Conservation (phyloP, 176 grass and related monocot species). For the Avena atlantica region DNA sequence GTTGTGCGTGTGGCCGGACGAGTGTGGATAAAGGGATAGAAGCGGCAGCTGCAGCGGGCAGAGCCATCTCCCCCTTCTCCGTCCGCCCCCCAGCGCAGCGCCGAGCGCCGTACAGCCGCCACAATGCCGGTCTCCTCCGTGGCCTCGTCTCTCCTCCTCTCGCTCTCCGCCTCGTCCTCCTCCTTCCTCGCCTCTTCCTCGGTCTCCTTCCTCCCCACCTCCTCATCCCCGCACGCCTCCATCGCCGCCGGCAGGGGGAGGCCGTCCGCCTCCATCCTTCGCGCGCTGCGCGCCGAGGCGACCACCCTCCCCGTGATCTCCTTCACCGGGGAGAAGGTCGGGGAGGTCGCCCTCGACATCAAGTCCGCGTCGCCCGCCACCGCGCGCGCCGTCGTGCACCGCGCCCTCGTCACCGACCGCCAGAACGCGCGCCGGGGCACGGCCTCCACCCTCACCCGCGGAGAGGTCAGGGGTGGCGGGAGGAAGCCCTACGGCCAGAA, state of each 20-base stretch:
- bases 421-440: slow-evolving; percentile 94
- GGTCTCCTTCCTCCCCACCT: slow-evolving; percentile 31
- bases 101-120: slow-evolving; percentile 43
- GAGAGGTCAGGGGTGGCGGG: slow-evolving; percentile 80
- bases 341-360: slow-evolving; percentile 70
- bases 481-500: slow-evolving; percentile 94
- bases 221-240: slow-evolving; percentile 23
- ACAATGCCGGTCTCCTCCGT: slow-evolving; percentile 56
- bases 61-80: slow-evolving; percentile 34
- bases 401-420: slow-evolving; percentile 84
- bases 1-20: neutral
- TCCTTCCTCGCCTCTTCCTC: slow-evolving; percentile 43
- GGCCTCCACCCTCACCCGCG: slow-evolving; percentile 92
- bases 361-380: slow-evolving; percentile 74
- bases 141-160: slow-evolving; percentile 51
- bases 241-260: slow-evolving; percentile 33
- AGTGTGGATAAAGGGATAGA: slow-evolving; percentile 51
- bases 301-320: slow-evolving; percentile 82
- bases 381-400: slow-evolving; percentile 87
- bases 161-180: slow-evolving; percentile 50
- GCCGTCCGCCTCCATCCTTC: slow-evolving; percentile 52
- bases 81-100: slow-evolving; percentile 29
- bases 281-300: slow-evolving; percentile 64
- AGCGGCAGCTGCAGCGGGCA: slow-evolving; percentile 29
- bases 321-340: slow-evolving; percentile 80